Base-by-base conservation (phyloP, 139 green algal genomes). In the Coelastrella sp. region DNA sequence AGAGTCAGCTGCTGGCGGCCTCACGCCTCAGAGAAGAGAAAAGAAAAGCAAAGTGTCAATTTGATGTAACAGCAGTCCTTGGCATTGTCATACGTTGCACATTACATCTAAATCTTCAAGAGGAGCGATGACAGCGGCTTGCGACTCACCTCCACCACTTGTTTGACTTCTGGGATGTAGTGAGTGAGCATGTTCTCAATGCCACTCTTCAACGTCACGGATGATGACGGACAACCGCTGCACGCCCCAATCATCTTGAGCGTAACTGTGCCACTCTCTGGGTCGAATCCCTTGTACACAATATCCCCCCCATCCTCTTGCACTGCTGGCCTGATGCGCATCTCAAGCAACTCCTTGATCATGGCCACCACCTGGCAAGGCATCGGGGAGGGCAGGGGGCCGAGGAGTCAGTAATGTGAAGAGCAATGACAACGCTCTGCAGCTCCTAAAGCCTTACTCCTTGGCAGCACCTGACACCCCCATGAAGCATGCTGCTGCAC, bases 331-430 rank as follows among this genome's bases (percentile, higher is more conserved):
- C 97, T 94, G 91, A 99, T 99, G 87, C 98, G 96, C 58, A 98
- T 99, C 87, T 99, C 98, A 79, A 99, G 93, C 84, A 99, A 94
- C 95, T 99, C 98, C 95, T 99, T 99, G 93, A 99, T 99, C 97
- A 99, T 99, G 22, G 97, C 96, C 63, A 99, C 98, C 8, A 98
- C 90, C 95, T 98, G 76, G 35, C 76, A 65, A 17, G 0, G 27
- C 49, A 63, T 49, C 35, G 35, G 35, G 35, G 35, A 49, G 35
- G 35, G 35, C 1, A 49, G 35, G 35, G 35, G 1, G 35, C 35
- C 35, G 35, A 3, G 35, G 35, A 49, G 1, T 49, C 35, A 49
- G 35, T n/a, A n/a, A n/a, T 49, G 35, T 49, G 35, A 49, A 49
- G 35, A 49, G 35, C 35, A 49, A 49, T 49, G 35, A 49, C 35